Conservation (phyloP, 495 filamentous ascomycete species). For the Sordaria brevicollis region DNA sequence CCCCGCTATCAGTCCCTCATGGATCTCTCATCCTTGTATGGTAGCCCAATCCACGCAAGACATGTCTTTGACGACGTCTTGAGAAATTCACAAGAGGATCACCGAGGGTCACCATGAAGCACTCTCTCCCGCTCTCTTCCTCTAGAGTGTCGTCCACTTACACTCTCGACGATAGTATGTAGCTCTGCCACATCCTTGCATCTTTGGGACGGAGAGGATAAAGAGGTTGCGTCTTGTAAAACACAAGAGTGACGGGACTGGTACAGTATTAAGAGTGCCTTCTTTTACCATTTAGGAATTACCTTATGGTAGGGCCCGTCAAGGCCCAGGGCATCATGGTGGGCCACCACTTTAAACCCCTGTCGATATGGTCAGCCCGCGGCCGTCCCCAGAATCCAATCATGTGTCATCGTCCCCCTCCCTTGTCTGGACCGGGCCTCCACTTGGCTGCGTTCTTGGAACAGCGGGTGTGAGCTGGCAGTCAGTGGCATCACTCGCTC, state of each 20-base stretch:
- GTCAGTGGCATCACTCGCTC: constrained; percentile 6
- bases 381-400: constrained; percentile 14
- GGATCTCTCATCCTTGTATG: neutral
- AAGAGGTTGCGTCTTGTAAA: neutral
- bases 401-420: constrained; percentile 10
- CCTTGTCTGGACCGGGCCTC: constrained; percentile 12
- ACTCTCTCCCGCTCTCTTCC: neutral
- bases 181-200: constrained; percentile 13
- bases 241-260: neutral
- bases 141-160: constrained; percentile 9
- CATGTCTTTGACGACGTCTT: constrained; percentile 22
- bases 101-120: neutral
- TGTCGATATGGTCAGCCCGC: constrained; percentile 18
- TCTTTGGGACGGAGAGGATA: neutral
- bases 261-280: neutral
- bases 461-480: constrained; percentile 25
- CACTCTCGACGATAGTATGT: neutral
- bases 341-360: constrained; percentile 17
- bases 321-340: no score
- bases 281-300: neutral
- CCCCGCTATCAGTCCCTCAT: neutral
- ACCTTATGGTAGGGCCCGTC: neutral
- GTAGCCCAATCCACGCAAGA: neutral
- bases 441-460: constrained; percentile 20
- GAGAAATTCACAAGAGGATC: constrained; percentile 8